These are phyloP conservation scores for Setaria italica DNA, from an alignment of 202 grass and related monocot species.

Conservation along the genomic window DNA sequence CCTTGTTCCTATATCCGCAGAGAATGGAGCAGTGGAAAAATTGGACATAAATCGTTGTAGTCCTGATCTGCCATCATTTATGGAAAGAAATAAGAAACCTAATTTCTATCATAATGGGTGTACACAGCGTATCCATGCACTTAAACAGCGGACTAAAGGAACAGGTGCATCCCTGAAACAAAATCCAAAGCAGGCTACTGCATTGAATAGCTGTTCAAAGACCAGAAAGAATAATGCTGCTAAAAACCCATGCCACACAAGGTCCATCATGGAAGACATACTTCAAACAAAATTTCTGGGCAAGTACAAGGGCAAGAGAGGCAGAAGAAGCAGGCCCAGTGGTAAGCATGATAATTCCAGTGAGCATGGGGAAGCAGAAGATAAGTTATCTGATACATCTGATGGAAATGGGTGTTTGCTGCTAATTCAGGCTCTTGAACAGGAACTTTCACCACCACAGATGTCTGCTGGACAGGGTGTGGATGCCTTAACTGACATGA, in stretches of 20 bases:
- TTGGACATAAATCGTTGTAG: slow-evolving; percentile 20
- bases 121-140: slow-evolving; percentile 73
- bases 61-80: slow-evolving; percentile 53
- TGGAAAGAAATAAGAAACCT: slow-evolving; percentile 63
- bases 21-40: slow-evolving; percentile 47
- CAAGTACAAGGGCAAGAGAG: slow-evolving; percentile 60
- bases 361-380: slow-evolving; percentile 49
- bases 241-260: slow-evolving; percentile 25
- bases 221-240: slow-evolving; percentile 27
- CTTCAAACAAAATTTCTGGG: slow-evolving; percentile 49
- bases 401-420: slow-evolving; percentile 58
- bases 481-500: slow-evolving; percentile 34
- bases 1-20: slow-evolving; percentile 12
- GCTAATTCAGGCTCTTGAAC: slow-evolving; percentile 63
- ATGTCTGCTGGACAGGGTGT: neutral
- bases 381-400: slow-evolving; percentile 51
- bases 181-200: slow-evolving; percentile 45
- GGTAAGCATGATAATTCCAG: slow-evolving; percentile 52
- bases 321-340: slow-evolving; percentile 51
- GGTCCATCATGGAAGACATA: slow-evolving; percentile 62
- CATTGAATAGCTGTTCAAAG: slow-evolving; percentile 36
- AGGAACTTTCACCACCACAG: slow-evolving; percentile 53
- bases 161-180: slow-evolving; percentile 43
- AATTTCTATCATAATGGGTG: slow-evolving; percentile 67
- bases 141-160: slow-evolving; percentile 53